A percentile compares a stretch with the other conserved stretches of the same genome.
Evolutionary conservation across 208 protist species (phyloP).

Genomic region (Vickermania spadyakhi): DNA sequence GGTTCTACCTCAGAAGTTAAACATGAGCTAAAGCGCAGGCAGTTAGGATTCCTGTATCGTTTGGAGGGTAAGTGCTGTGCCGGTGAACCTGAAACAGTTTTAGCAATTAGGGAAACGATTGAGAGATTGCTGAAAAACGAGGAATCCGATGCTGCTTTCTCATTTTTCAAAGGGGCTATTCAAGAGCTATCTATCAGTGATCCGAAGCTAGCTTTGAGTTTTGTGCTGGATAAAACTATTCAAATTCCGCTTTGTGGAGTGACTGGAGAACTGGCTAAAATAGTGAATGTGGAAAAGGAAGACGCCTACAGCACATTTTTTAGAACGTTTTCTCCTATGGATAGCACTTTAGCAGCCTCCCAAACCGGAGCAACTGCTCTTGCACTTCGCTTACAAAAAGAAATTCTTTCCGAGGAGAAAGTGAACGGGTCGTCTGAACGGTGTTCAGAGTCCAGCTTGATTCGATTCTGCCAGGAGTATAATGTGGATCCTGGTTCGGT

Average conservation of each 20-base stretch:
- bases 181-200: constrained; percentile 34
- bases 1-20: not conserved
- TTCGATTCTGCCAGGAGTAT: not conserved
- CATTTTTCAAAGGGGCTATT: constrained; percentile 44
- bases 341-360: constrained; percentile 24
- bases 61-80: constrained; percentile 9
- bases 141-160: constrained; percentile 3
- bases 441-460: not conserved
- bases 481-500: constrained; percentile 16
- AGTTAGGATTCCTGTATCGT: not conserved
- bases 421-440: not conserved
- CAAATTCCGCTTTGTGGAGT: constrained; percentile 25
- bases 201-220: constrained; percentile 23
- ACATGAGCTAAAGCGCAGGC: not conserved
- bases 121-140: too few relatives aligned
- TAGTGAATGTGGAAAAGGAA: constrained; percentile 37
- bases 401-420: constrained; percentile 2
- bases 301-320: constrained; percentile 41
- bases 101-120: not conserved
- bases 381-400: constrained; percentile 27
- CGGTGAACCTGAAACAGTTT: too few relatives aligned
- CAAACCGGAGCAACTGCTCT: constrained; percentile 66
- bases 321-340: constrained; percentile 36
- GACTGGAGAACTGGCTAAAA: constrained; percentile 20
- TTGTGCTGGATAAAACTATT: constrained; percentile 44